Evolutionary conservation across 2,329 filamentous ascomycete genomes (phyloP).

Genomic region (Calonectria hongkongensis): DNA sequence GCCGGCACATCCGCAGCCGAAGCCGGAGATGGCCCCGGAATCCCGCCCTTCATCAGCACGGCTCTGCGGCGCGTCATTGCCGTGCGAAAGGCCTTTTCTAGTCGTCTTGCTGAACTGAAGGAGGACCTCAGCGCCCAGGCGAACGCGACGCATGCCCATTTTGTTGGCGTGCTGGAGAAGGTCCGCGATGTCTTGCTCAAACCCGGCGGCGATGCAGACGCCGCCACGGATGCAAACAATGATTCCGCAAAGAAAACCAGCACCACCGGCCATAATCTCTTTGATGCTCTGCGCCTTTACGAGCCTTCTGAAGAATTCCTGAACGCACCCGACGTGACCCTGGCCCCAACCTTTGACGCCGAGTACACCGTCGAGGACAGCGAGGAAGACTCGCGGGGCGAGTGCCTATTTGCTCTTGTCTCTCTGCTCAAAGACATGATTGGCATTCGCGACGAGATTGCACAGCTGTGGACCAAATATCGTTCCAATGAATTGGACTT

Average conservation of each 20-base stretch:
- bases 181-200: constrained; percentile 21
- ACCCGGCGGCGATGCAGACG: background rate
- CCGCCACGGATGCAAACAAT: background rate
- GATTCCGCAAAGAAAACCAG: background rate
- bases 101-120: background rate
- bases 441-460: constrained; percentile 10
- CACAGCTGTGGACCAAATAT: constrained; percentile 3
- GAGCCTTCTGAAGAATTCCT: constrained; percentile 14
- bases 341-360: background rate
- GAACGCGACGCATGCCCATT: constrained; percentile 10
- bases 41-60: background rate
- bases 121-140: background rate
- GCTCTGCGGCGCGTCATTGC: constrained; percentile 6
- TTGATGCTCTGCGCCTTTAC: constrained; percentile 17
- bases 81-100: constrained; percentile 18
- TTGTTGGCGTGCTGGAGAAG: constrained; percentile 23
- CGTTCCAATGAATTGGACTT: background rate
- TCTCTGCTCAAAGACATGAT: constrained; percentile 25
- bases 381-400: background rate
- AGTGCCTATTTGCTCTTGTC: constrained; percentile 1
- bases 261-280: background rate
- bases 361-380: constrained; percentile 17
- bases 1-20: background rate
- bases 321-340: constrained; percentile 5
- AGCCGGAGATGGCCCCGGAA: background rate